Base-by-base conservation (phyloP, 768 basidiomycete species). In the Mycena alexandri region DNA sequence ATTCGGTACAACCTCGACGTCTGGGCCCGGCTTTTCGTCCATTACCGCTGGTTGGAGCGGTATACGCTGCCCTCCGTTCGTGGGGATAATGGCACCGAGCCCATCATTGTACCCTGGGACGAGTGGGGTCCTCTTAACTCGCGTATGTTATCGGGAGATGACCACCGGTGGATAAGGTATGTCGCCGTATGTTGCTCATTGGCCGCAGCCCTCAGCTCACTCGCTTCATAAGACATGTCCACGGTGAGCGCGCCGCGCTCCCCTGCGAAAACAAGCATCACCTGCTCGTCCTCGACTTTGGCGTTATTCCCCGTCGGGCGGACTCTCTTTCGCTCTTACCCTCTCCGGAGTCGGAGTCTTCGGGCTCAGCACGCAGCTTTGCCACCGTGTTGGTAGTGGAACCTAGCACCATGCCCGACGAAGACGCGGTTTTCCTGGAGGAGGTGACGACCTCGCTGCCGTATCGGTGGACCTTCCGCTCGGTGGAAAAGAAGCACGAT, bases 101-200 rank as follows among this genome's bases (percentile, higher is more conserved):
- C n/a, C 8, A n/a, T 17, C n/a, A 21, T 33, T 2, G 42, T 61
- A 2, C 44, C 61, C n/a, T 67, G 66, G 66, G 36, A 42, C 13
- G 66, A 62, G 24, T 67, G 66, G 66, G 66, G 66, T 19, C 61
- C 61, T 10, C 14, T 33, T 5, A 38, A 67, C 34, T 41, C 66
- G 1, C 60, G 47, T 19, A 41, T 62, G 47, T 46, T 61, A 1
- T 25, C 14, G 1, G 65, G 43, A 11, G 19, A n/a, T 8, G n/a
- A 55, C 16, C 41, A 24, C 12, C 44, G 13, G 8, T 56, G 48
- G 52, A 44, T 52, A 21, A 48, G 61, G 67, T 67, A 5, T 10
- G 47, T 16, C 17, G 2, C 21, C 12, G 14, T 11, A 1, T 34
- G 8, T 42, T 33, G 10, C 22, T 34, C 21, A 38, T 38, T 38